Conservation (phyloP, 306 rosid genomes). For the Morella rubra region DNA sequence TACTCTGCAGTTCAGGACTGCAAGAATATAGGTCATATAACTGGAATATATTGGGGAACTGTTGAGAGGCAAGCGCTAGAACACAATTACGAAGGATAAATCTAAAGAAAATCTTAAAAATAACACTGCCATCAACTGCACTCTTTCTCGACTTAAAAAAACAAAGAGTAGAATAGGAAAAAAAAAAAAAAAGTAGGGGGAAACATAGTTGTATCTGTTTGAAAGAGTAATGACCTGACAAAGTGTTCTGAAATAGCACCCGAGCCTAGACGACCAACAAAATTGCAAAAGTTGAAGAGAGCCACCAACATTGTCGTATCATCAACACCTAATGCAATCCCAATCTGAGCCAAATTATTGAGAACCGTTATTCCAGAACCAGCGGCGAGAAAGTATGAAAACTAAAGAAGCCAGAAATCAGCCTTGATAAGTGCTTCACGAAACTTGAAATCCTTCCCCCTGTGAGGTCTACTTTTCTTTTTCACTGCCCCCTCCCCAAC, state of each 20-base stretch:
- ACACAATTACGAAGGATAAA: not conserved
- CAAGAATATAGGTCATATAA: constrained; percentile 15
- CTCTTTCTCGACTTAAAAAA: no score
- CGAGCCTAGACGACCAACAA: constrained; percentile 75
- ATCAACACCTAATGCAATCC: constrained; percentile 59
- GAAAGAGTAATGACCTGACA: constrained; percentile 55
- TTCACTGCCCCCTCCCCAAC: constrained; percentile 82
- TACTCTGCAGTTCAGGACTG: constrained; percentile 1
- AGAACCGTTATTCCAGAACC: constrained; percentile 83
- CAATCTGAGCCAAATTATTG: constrained; percentile 88
- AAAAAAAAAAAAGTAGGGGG: no score
- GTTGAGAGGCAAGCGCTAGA: not conserved
- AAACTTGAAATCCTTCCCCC: constrained; percentile 88
- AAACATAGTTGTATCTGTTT: not conserved
- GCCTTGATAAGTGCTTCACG: constrained; percentile 73
- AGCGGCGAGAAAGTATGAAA: constrained; percentile 65
- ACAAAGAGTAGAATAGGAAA: no score
- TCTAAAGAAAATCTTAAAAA: not conserved
- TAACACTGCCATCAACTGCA: no score
- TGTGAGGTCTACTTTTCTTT: constrained; percentile 68
- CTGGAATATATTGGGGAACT: not conserved
- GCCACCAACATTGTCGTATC: constrained; percentile 66
- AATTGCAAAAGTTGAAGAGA: constrained; percentile 81
- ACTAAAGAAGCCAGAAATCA: constrained; percentile 93
- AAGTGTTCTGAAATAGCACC: constrained; percentile 83